Evolutionary conservation across 352 stramenopile species (phyloP).

Genomic region (Globisporangium splendens): DNA sequence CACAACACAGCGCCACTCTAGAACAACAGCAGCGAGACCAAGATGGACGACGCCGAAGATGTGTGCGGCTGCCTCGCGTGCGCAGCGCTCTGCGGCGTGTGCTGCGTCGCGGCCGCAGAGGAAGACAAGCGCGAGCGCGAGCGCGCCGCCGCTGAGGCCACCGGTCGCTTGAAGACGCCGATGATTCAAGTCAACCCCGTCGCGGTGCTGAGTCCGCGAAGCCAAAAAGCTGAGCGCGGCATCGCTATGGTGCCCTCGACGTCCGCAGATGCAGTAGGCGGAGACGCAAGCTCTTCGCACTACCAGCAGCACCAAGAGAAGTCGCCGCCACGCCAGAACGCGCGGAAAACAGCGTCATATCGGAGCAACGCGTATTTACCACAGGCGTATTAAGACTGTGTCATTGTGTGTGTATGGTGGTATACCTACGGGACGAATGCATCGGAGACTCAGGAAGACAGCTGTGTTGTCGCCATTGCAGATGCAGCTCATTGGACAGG

Average conservation of each 20-base stretch:
- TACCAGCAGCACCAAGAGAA: slow-evolving; percentile 18
- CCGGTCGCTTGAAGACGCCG: slow-evolving; percentile 44
- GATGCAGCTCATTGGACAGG: slow-evolving; percentile 23
- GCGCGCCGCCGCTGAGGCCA: slow-evolving; percentile 30
- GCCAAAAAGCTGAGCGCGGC: slow-evolving; percentile 25
- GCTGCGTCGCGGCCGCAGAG: slow-evolving; percentile 71
- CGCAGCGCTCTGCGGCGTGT: slow-evolving; percentile 66
- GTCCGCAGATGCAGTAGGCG: background rate
- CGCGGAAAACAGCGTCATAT: slow-evolving; percentile 16
- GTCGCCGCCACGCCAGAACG: slow-evolving; percentile 22
- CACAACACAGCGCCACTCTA: too few relatives aligned
- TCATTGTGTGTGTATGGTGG: too few relatives aligned
- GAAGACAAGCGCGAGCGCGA: slow-evolving; percentile 81
- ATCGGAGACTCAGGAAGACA: too few relatives aligned
- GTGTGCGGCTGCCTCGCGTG: slow-evolving; percentile 75
- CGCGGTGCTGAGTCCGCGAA: slow-evolving; percentile 38
- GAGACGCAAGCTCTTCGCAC: slow-evolving; percentile 2
- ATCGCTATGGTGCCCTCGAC: background rate
- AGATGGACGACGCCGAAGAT: slow-evolving; percentile 76
- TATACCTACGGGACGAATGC: too few relatives aligned
- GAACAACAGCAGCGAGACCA: slow-evolving; percentile 4
- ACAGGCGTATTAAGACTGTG: slow-evolving; percentile 7
- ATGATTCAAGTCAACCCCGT: slow-evolving; percentile 68
- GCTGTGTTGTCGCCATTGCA: slow-evolving; percentile 7
- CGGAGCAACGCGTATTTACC: slow-evolving; percentile 15